phyloP scores from a whole-genome alignment of 768 basidiomycete genomes.

The Gymnopilus dilepis region DNA sequence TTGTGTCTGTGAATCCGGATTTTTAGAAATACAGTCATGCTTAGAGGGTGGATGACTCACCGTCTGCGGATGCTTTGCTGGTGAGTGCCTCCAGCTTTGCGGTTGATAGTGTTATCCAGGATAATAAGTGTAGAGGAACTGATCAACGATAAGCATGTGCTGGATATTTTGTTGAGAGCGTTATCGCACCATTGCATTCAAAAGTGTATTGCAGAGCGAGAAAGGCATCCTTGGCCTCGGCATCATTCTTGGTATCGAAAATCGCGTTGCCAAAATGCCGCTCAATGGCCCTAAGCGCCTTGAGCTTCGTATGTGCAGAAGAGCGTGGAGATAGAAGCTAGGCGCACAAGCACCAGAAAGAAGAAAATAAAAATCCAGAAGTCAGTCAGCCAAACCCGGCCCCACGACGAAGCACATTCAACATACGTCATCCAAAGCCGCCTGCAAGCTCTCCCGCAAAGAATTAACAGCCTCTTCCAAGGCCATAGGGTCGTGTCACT shows the following conservation, averaged over 20 bases:
- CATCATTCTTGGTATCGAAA: slow-evolving; percentile 42
- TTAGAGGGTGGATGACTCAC: slow-evolving; percentile 34
- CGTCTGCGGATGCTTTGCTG: slow-evolving; percentile 49
- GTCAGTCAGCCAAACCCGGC: neutral
- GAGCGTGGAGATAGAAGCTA: slow-evolving; percentile 72
- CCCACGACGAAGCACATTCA: slow-evolving; percentile 1
- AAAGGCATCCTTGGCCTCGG: slow-evolving; percentile 57
- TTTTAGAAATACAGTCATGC: slow-evolving; percentile 8
- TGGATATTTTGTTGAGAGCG: neutral
- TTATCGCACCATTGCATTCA: slow-evolving; percentile 75
- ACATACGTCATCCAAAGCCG: slow-evolving; percentile 73
- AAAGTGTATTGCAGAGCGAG: slow-evolving; percentile 76
- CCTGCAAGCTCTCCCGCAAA: slow-evolving; percentile 56
- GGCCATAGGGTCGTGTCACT: slow-evolving; percentile 14
- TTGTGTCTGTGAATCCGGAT: slow-evolving; percentile 38
- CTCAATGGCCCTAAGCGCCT: slow-evolving; percentile 63
- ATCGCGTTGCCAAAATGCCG: slow-evolving; percentile 57
- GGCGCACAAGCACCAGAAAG: slow-evolving; percentile 4
- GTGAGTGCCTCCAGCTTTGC: slow-evolving; percentile 54
- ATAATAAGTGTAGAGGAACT: slow-evolving; percentile 73
- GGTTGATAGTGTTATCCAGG: slow-evolving; percentile 63
- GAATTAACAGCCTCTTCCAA: slow-evolving; percentile 34
- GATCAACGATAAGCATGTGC: neutral
- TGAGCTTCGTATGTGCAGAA: slow-evolving; percentile 53
- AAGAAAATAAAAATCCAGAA: no score